Conservation (phyloP, 495 filamentous ascomycete species). For the Oidiodendron maius region DNA sequence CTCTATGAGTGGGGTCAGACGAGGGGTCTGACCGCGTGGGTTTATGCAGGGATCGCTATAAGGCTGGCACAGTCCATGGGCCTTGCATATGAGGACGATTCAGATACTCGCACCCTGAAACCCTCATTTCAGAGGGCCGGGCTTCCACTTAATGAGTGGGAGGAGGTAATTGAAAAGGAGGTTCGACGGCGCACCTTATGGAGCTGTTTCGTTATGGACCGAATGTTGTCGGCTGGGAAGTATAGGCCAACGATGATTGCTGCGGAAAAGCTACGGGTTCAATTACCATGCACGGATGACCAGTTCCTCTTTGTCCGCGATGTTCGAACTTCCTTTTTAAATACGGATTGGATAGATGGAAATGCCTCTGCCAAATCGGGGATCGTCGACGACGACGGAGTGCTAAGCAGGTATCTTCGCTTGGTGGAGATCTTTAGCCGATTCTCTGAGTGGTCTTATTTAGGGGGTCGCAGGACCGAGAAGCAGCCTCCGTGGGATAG, state of each 20-base stretch:
- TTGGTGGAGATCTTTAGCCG: slow-evolving; percentile 75
- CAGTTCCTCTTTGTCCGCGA: slow-evolving; percentile 64
- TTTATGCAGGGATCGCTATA: slow-evolving; percentile 73
- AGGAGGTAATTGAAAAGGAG: slow-evolving; percentile 62
- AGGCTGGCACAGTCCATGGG: slow-evolving; percentile 68
- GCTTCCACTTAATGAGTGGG: slow-evolving; percentile 10
- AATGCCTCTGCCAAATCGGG: slow-evolving; percentile 15
- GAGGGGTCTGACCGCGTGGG: slow-evolving; percentile 69
- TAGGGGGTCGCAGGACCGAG: slow-evolving; percentile 57
- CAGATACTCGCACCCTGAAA: slow-evolving; percentile 14
- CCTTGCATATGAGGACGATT: slow-evolving; percentile 56
- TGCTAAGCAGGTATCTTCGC: slow-evolving; percentile 70
- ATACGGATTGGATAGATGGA: slow-evolving; percentile 11
- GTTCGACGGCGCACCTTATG: slow-evolving; percentile 78
- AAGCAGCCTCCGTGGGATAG: slow-evolving; percentile 54
- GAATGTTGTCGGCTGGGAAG: slow-evolving; percentile 71
- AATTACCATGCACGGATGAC: slow-evolving; percentile 60
- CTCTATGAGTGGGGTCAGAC: slow-evolving; percentile 79
- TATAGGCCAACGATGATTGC: slow-evolving; percentile 65
- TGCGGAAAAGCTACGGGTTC: slow-evolving; percentile 60
- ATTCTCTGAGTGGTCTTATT: slow-evolving; percentile 69
- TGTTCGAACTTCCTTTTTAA: slow-evolving; percentile 49
- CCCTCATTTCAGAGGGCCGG: not conserved
- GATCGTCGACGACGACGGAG: slow-evolving; percentile 57
- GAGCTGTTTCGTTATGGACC: slow-evolving; percentile 79